These are phyloP conservation scores for Epithele typhae DNA, from an alignment of 768 basidiomycete species.

Conservation along the genomic window DNA sequence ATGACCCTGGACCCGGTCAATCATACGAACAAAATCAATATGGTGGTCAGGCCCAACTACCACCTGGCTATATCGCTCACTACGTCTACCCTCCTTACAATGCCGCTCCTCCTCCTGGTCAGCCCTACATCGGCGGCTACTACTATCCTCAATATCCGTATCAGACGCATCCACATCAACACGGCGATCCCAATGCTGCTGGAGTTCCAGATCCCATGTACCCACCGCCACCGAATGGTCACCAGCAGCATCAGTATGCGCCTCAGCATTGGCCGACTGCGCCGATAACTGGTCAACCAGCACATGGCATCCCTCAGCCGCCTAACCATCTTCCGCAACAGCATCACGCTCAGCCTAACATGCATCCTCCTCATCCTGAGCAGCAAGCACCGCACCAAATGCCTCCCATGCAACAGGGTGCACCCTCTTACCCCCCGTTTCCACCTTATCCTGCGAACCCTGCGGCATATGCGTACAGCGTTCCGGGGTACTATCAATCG, in stretches of 20 bases:
- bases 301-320: no score
- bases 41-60: constrained; percentile 20
- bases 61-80: constrained; percentile 20
- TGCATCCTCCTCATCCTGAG: constrained; percentile 16
- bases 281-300: not conserved
- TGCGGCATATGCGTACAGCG: constrained; percentile 18
- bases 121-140: constrained; percentile 38
- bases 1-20: constrained; percentile 45
- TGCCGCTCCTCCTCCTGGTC: constrained; percentile 27
- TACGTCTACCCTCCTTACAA: constrained; percentile 29
- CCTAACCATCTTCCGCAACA: constrained; percentile 19
- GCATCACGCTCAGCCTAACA: constrained; percentile 18
- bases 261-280: constrained; percentile 32
- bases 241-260: constrained; percentile 26
- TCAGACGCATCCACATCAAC: constrained; percentile 37
- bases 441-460: constrained; percentile 25
- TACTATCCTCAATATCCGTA: constrained; percentile 53
- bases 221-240: constrained; percentile 18
- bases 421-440: constrained; percentile 33
- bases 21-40: constrained; percentile 25
- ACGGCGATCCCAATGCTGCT: constrained; percentile 27
- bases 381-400: constrained; percentile 30
- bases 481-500: constrained; percentile 20
- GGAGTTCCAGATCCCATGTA: constrained; percentile 29
- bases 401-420: constrained; percentile 13